Evolutionary conservation across 1,284 basidiomycete genomes (phyloP), one percentile per base, ranked within the genome.

Genomic region (Fomitopsis pinicola): DNA sequence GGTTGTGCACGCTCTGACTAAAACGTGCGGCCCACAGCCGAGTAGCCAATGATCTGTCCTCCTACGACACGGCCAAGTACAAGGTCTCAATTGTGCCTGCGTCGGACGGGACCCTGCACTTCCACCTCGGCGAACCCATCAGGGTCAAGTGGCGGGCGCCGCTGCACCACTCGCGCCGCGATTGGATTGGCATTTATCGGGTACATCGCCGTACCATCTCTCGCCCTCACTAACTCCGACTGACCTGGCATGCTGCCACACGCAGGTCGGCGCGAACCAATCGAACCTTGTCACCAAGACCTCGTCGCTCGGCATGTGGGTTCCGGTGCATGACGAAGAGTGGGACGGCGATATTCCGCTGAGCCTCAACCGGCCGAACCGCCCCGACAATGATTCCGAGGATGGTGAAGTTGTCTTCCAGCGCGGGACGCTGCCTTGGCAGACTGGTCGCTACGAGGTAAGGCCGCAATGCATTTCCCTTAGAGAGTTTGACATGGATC

Each of bases 121-220:
- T 91, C 82, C 91, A 94, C 72, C 84, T 98, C 50, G 97, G 97
- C 38, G 93, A 98, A 73, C 88, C 92, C 6, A 95, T 99, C 68
- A 81, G 76, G 5, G 82, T 98, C 40, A 83, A 85, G 48, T 99
- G 96, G 96, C 86, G 87, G 58, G 96, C 94, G 1, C 95, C 97
- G 0, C 76, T 80, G 38, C 85, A 88, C 61, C 97, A 98, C 72
- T 97, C 95, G 15, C 83, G 93, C n/a, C 86, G 89, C 67, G 97
- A 99, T 74, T 99, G 97, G 97, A 92, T 99, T 68, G 97, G 96
- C 12, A 85, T 99, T 46, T 98, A 97, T 71, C 80, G 87, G 71
- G 89, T 89, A 68, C 45, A 80, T 72, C 35, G 59, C 36, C 57
- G 14, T 36, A 17, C 22, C 33, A 30, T 28, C 19, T 2, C 19